Conservation (phyloP, 305 asterid genomes). For the Fraxinus velutina region DNA sequence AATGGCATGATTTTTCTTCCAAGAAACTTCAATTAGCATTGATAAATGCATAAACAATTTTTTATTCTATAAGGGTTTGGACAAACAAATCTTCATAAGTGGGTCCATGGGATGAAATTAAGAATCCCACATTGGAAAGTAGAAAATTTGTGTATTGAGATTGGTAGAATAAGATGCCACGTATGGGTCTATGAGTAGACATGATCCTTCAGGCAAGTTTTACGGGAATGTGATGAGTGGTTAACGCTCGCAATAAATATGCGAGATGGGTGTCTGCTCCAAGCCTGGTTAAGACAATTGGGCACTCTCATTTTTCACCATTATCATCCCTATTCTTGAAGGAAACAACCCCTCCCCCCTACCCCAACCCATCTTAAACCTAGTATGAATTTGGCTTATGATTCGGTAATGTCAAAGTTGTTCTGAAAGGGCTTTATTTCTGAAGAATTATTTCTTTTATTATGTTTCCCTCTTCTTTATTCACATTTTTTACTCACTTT, state of each 20-base stretch:
- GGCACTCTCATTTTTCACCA: conserved; percentile 40
- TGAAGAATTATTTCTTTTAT: too few species aligned
- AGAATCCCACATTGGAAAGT: conserved; percentile 36
- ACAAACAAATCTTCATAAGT: not conserved
- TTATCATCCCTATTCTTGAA: conserved; percentile 54
- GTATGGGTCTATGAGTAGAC: accelerated
- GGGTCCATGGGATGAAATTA: not conserved
- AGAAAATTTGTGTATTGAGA: not conserved
- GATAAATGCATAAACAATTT: too few species aligned
- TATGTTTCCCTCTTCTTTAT: too few species aligned
- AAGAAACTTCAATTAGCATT: too few species aligned
- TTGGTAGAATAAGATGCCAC: not conserved
- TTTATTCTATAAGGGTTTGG: not conserved
- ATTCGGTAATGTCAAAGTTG: not conserved
- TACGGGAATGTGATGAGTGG: conserved; percentile 74
- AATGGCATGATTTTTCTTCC: not conserved
- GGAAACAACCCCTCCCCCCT: not conserved
- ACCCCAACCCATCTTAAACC: not conserved
- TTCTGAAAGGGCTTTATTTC: not conserved
- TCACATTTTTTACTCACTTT: too few species aligned
- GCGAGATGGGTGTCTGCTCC: conserved; percentile 69
- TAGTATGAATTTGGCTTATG: not conserved
- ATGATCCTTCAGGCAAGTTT: conserved; percentile 90
- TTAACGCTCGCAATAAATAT: conserved; percentile 45
- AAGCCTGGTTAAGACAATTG: conserved; percentile 69